Base-by-base conservation (phyloP, 352 stramenopile species). In the Peronospora destructor region DNA sequence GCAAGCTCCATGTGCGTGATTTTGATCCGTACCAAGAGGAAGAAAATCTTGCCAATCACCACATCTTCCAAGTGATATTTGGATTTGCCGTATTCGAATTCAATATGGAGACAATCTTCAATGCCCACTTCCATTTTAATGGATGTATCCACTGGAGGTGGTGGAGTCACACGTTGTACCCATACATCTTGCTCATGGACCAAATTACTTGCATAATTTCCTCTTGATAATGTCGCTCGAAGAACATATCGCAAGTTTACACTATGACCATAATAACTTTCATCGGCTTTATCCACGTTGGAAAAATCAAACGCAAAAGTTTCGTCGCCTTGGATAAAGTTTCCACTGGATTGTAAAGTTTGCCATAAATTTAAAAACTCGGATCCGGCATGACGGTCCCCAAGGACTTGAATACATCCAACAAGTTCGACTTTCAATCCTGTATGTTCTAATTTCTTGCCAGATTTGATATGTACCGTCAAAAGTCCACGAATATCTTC, bases 41-140 rank as follows among this genome's bases (percentile, higher is more conserved):
- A 99, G 59, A 98, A 97, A 50, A 99, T 96, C 62, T 97, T 98
- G 44, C 95, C 97, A 9, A 95, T 75, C 57, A 99, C 96, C 3
- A 97, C 87, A 63, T 98, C 96, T 6, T 97, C 76, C 13, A 98
- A 75, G 64, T 98, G 91, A 33, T 86, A 99, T 56, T 85, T 89
- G 39, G 89, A 82, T 56, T 96, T 97, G 61, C 98, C 86, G 71
- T 98, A 99, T 66, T 98, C 88, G 62, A 99, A 99, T 80, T 99
- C 96, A 65, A 99, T 98, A 61, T 99, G 97, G 23, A 99, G 80
- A 76, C 95, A 99, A 48, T 99, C 96, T 75, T 99, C 96, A 63
- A 99, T 99, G 13, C 97, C 97, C 25, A 97, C 89, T 54, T 98
- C 96, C 94, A 98, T 98, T 72, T 98, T 98, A 50, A 98, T 98